Evolutionary conservation across 768 basidiomycete species (phyloP).

Genomic region (Dentipellis sp.): DNA sequence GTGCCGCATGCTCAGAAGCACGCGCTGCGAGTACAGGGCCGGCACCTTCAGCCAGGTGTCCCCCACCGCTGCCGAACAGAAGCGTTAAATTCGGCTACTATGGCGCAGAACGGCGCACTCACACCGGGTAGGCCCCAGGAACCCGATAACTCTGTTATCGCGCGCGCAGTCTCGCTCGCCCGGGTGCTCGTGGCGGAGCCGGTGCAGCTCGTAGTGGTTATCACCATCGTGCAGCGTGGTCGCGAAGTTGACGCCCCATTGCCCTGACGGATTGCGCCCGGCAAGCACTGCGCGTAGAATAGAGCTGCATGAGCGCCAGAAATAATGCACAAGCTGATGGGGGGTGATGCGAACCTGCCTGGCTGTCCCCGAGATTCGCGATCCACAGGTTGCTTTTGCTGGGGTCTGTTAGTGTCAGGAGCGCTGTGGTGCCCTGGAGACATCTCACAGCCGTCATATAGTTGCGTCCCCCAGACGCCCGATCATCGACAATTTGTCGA

Average conservation of each 20-base stretch:
- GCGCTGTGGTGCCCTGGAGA: constrained; percentile 74
- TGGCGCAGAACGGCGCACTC: constrained; percentile 20
- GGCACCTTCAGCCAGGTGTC: constrained; percentile 31
- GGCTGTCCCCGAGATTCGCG: constrained; percentile 75
- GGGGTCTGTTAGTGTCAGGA: constrained; percentile 67
- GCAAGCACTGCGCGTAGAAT: constrained; percentile 27
- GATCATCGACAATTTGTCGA: constrained; percentile 54
- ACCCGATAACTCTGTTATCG: constrained; percentile 63
- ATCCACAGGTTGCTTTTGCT: constrained; percentile 64
- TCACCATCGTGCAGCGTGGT: constrained; percentile 66
- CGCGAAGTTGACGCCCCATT: constrained; percentile 52
- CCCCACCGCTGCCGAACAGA: constrained; percentile 21
- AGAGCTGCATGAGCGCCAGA: background rate
- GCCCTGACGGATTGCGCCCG: constrained; percentile 33
- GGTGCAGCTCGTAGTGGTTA: constrained; percentile 55
- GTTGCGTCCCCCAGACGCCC: constrained; percentile 45
- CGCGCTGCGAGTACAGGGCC: constrained; percentile 20
- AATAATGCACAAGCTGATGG: background rate
- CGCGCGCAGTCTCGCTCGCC: constrained; percentile 60
- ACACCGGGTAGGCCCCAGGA: constrained; percentile 74
- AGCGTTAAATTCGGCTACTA: background rate
- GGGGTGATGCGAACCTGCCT: constrained; percentile 40
- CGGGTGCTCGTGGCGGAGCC: constrained; percentile 57
- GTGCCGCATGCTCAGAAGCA: constrained; percentile 26
- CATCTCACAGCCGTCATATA: constrained; percentile 59